These are phyloP conservation scores for Apiospora hydei DNA, from an alignment of 2,329 filamentous ascomycete genomes.

Conservation along the genomic window DNA sequence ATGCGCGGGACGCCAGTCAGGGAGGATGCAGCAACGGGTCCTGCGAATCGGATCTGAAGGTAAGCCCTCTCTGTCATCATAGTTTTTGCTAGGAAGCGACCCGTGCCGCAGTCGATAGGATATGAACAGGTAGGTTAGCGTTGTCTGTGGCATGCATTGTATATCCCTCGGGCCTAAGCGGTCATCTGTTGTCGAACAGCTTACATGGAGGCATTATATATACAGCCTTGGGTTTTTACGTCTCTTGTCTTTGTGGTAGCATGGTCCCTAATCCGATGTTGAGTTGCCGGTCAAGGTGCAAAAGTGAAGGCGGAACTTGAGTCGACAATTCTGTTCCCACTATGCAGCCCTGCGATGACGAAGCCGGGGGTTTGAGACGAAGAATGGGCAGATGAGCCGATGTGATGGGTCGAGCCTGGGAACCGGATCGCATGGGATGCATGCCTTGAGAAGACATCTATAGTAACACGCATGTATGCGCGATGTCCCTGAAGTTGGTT, in stretches of 20 bases:
- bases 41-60: conserved; percentile 11
- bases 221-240: neutral
- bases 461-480: neutral
- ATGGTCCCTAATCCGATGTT: neutral
- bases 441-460: neutral
- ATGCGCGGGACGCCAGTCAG: neutral
- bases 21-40: neutral
- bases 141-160: neutral
- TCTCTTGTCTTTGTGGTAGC: neutral
- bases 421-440: conserved; percentile 8
- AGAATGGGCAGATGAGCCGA: conserved; percentile 14
- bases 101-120: neutral
- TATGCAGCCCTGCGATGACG: conserved; percentile 18
- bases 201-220: neutral
- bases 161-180: neutral
- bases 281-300: neutral
- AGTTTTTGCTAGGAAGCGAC: conserved; percentile 1
- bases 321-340: neutral
- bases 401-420: neutral
- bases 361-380: conserved; percentile 13
- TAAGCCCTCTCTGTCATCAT: neutral
- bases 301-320: neutral
- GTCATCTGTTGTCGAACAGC: neutral
- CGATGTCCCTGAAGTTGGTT: neutral
- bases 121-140: neutral